These are phyloP conservation scores for Penicillium cinerascens DNA, from an alignment of 495 filamentous ascomycete genomes.

Conservation along the genomic window DNA sequence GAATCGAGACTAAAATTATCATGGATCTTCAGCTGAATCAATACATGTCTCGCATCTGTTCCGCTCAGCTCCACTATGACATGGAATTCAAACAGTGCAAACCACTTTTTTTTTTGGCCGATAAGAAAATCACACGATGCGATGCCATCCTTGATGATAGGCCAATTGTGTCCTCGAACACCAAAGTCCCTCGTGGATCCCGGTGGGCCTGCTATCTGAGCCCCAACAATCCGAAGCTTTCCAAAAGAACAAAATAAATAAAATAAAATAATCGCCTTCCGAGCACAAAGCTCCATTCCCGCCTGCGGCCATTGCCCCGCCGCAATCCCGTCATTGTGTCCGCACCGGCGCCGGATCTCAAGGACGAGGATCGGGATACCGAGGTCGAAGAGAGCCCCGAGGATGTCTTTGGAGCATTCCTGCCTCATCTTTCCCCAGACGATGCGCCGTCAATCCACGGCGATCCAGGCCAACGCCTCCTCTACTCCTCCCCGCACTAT, in stretches of 20 bases:
- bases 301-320: conserved; percentile 32
- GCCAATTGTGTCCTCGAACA: not conserved
- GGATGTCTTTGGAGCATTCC: conserved; percentile 61
- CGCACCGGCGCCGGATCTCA: conserved; percentile 12
- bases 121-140: not conserved
- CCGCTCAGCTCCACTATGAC: not conserved
- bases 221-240: not conserved
- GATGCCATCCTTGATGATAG: not conserved
- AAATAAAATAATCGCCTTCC: not conserved
- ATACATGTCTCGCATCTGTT: not conserved
- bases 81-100: not conserved
- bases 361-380: conserved; percentile 4
- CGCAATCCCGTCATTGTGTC: conserved; percentile 7
- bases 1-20: not conserved
- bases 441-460: conserved; percentile 69
- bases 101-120: not conserved
- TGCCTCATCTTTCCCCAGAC: conserved; percentile 73
- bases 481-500: conserved; percentile 63
- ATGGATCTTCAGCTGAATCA: not conserved
- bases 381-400: conserved; percentile 42
- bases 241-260: too few species aligned
- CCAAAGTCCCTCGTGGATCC: too few species aligned
- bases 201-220: not conserved
- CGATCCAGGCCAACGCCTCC: conserved; percentile 59
- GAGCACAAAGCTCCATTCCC: conserved; percentile 29